Evolutionary conservation across 2,329 filamentous ascomycete species (phyloP).

Genomic region (Nemania diffusa): DNA sequence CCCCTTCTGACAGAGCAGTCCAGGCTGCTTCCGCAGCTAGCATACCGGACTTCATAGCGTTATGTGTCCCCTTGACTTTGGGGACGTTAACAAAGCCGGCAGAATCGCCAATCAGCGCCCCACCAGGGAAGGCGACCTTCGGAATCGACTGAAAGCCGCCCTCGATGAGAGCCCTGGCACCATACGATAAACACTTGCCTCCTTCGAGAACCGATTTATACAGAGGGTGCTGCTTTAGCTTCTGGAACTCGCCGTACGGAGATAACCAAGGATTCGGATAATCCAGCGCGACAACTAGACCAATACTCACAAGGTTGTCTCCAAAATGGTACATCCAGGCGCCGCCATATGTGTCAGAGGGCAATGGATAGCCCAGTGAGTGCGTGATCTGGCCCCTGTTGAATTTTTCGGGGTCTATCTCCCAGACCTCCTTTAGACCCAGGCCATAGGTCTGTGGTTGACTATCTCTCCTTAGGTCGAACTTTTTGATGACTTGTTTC

Average conservation of each 20-base stretch:
- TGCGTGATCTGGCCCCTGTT: constrained; percentile 85
- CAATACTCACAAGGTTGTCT: constrained; percentile 93
- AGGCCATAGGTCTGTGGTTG: constrained; percentile 95
- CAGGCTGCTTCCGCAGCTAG: constrained; percentile 92
- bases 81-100: constrained; percentile 97
- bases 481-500: constrained; percentile 95
- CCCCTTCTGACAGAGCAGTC: constrained; percentile 70
- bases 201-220: constrained; percentile 90
- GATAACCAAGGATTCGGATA: constrained; percentile 97
- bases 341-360: constrained; percentile 90
- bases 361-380: constrained; percentile 91
- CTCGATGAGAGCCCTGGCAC: constrained; percentile 89
- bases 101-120: constrained; percentile 93
- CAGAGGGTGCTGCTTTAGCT: constrained; percentile 96
- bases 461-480: constrained; percentile 86
- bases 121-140: constrained; percentile 95
- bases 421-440: constrained; percentile 97
- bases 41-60: constrained; percentile 97
- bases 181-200: constrained; percentile 97
- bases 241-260: constrained; percentile 96
- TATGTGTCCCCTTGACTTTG: constrained; percentile 98
- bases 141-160: constrained; percentile 98
- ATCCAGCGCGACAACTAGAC: constrained; percentile 91
- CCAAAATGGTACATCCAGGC: constrained; percentile 99
- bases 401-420: constrained; percentile 93